These are phyloP conservation scores for Apiospora malaysiana DNA, from an alignment of 2,329 filamentous ascomycete genomes.

Conservation along the genomic window DNA sequence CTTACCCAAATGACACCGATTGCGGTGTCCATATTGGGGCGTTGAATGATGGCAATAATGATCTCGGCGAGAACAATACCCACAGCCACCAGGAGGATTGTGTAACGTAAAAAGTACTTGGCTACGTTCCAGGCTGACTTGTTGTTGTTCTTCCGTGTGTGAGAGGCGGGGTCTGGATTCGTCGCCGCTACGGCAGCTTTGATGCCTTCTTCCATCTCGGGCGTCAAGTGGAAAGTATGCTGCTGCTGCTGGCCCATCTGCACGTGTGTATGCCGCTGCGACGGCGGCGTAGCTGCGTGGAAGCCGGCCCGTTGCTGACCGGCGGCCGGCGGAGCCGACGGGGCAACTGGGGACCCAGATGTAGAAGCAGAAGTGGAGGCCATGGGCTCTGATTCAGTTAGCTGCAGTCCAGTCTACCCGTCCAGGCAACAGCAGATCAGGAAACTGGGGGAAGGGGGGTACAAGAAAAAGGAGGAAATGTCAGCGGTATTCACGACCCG, in stretches of 20 bases:
- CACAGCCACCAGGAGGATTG: background rate
- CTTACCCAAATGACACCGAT: conserved; percentile 15
- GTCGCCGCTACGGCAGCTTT: conserved; percentile 16
- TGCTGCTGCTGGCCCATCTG: background rate
- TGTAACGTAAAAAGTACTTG: conserved; percentile 16
- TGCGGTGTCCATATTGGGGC: background rate
- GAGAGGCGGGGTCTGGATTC: background rate
- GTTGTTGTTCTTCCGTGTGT: background rate
- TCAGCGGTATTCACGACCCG: background rate
- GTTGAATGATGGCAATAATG: background rate
- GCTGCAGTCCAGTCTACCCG: background rate
- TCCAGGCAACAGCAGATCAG: background rate
- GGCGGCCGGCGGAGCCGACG: background rate
- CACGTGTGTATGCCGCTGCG: background rate
- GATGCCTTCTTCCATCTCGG: conserved; percentile 21
- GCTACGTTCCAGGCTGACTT: background rate
- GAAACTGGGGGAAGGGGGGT: background rate
- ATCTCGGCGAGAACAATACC: conserved; percentile 15
- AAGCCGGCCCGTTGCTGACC: background rate
- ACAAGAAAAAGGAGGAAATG: background rate
- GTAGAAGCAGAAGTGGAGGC: conserved; percentile 7
- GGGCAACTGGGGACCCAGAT: background rate
- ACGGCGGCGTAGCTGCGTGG: background rate
- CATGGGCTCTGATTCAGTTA: background rate
- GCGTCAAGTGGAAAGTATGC: background rate